Percentiles rank a stretch among this genome's conserved stretches.
phyloP scores from a whole-genome alignment of 805 yeast genomes.

The Candida railenensis region DNA sequence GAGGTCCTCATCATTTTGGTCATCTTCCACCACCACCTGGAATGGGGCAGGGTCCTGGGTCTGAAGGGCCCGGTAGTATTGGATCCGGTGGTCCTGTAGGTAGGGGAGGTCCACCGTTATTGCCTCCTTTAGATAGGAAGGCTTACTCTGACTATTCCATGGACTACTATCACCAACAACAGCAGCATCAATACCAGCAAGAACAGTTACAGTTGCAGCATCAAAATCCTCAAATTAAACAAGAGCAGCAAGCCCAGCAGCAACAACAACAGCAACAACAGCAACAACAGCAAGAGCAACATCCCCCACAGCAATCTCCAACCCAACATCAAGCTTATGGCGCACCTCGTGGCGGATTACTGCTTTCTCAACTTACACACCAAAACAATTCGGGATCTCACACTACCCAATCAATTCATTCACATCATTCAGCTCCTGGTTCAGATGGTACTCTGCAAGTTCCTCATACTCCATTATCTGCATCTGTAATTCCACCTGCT shows the following conservation, averaged over 20 bases:
- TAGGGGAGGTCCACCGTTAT: neutral
- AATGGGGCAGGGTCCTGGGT: neutral
- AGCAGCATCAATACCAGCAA: neutral
- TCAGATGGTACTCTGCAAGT: neutral
- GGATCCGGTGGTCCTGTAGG: too few relatives aligned
- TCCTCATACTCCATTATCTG: neutral
- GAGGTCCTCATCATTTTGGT: neutral
- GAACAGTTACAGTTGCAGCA: neutral
- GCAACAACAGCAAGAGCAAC: neutral
- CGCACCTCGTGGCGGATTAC: neutral
- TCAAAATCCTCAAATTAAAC: neutral
- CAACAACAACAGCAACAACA: neutral
- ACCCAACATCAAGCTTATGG: too few relatives aligned
- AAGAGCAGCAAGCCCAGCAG: neutral
- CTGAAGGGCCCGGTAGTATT: neutral
- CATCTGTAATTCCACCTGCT: neutral
- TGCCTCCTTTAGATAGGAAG: slow-evolving; percentile 3
- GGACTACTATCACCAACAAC: neutral
- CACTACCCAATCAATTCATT: neutral
- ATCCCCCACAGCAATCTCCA: neutral
- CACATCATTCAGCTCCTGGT: neutral
- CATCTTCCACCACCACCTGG: neutral
- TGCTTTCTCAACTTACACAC: neutral
- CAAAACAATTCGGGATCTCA: neutral
- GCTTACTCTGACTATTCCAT: neutral